Conservation (phyloP, 1,139 yeast species). For the Pichia sp. region DNA sequence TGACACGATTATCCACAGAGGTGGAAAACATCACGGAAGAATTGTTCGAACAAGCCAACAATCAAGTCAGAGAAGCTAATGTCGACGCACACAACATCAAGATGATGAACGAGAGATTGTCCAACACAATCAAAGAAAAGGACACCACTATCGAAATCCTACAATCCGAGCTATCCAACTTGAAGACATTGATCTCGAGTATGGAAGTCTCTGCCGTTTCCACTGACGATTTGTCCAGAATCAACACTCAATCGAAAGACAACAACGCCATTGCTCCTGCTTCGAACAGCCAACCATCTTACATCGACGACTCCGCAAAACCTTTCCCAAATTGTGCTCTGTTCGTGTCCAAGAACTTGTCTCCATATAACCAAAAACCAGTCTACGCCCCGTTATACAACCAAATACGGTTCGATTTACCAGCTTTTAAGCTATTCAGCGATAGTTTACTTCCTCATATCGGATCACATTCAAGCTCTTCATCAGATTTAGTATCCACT, state of each 20-base stretch:
- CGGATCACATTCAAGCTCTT: neutral
- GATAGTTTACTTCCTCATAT: slow-evolving; percentile 12
- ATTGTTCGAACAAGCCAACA: slow-evolving; percentile 71
- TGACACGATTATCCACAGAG: slow-evolving; percentile 52
- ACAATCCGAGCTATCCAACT: slow-evolving; percentile 66
- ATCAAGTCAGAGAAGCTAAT: slow-evolving; percentile 73
- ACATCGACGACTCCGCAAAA: neutral
- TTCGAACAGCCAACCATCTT: neutral
- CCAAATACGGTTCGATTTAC: slow-evolving; percentile 58
- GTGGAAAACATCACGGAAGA: slow-evolving; percentile 78
- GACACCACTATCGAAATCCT: slow-evolving; percentile 64
- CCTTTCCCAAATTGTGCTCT: slow-evolving; percentile 13
- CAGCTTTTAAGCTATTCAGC: slow-evolving; percentile 29
- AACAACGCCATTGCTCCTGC: neutral
- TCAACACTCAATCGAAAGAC: neutral
- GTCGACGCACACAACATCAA: slow-evolving; percentile 37
- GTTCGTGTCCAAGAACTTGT: slow-evolving; percentile 20
- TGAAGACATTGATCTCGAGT: slow-evolving; percentile 53
- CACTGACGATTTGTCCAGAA: neutral
- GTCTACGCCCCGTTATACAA: slow-evolving; percentile 54
- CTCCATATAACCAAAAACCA: slow-evolving; percentile 22
- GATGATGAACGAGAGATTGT: slow-evolving; percentile 49
- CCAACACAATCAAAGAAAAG: slow-evolving; percentile 69
- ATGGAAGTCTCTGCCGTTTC: neutral
- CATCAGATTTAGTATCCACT: slow-evolving; percentile 7